Evolutionary conservation across 2,329 filamentous ascomycete genomes (phyloP), one percentile per base, ranked within the genome.

Genomic region (Pyrenophora graminea): DNA sequence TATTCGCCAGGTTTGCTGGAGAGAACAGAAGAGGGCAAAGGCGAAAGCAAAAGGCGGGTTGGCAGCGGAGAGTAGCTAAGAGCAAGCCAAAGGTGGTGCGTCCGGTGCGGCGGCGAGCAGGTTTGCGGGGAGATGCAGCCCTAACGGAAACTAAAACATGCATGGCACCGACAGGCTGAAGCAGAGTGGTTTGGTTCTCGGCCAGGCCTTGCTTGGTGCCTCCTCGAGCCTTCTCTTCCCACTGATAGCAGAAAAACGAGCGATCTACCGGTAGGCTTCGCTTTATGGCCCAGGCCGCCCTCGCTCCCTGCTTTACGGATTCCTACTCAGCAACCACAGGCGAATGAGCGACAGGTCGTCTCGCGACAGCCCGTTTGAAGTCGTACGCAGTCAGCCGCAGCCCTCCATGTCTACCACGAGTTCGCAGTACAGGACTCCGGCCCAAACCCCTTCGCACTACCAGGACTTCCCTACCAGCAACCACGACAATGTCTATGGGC

Each of bases 361-460:
- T 48, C 52, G 56, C 51, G 44, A 59, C 52, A 51, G 49, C 34
- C 54, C 39, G 45, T 47, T 40, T 53, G 51, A 61, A 58, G 62
- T 62, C 44, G 55, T 55, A 62, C 63, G 53, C 58, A 45, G 59
- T 58, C 63, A 65, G 59, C 61, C 58, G 51, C 61, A 53, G 55
- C 54, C 53, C 61, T 58, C 55, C 56, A 68, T 68, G 65, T 61
- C 65, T 39, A 56, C 66, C 61, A 67, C 64, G 48, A 51, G 48
- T 40, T 59, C 68, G 59, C 63, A 67, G 55, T 65, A 68, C 66
- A 57, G 63, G 56, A 62, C 58, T 61, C 54, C 62, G 39, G 59
- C 62, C 54, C 42, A 57, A 55, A 53, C 59, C 47, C 59, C 58
- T 47, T 64, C 65, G 56, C 67, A 66, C 61, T 66, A 66, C 62